Base-by-base conservation (phyloP, 2,329 filamentous ascomycete species). In the Xylariaceae sp. region DNA sequence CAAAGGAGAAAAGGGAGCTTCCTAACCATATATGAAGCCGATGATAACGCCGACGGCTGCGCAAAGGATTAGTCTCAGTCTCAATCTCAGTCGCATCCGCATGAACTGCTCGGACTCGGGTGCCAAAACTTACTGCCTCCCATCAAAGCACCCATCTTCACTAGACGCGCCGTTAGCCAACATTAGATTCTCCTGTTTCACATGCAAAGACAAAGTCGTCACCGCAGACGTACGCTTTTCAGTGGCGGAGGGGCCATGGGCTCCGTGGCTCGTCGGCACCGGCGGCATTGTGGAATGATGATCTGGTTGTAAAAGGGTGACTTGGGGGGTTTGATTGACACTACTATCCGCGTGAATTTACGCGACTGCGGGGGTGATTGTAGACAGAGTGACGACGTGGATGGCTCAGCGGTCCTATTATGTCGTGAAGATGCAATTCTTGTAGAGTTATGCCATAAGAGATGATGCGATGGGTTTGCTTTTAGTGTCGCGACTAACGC, bases 71-170 rank as follows among this genome's bases (percentile, higher is more conserved):
- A 69, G 60, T 34, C 23, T 30, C 23, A 30, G 23, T 30, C 23
- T 30, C 23, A 30, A 5, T 5, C 23, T 30, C 23, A 30, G 23
- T 30, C 23, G 23, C 23, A 30, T 4, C 5, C 34, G 47, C 55
- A 49, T 61, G 13, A 10, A 30, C 17, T 53, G 17, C n/a, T 34
- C 50, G 17, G 15, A 18, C 37, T 10, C 4, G 2, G 1, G 5
- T 10, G 0, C 9, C 53, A 39, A 34, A 55, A 84, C 92, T 71
- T 89, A 97, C 93, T 95, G 74, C 92, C 90, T 68, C 94, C 94
- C 92, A 97, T 97, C 88, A 99, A 88, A 64, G 89, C 92, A 69
- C 94, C 94, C 92, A 97, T 97, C 82, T 96, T 97, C 75, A 92
- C 92, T 96, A 18, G 73, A 68, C 54, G 67, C 57, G 60, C 60